A percentile compares a stretch with the other conserved stretches of the same genome.
phyloP scores from a whole-genome alignment of 2,329 filamentous ascomycete species.

The Alternaria arborescens region DNA sequence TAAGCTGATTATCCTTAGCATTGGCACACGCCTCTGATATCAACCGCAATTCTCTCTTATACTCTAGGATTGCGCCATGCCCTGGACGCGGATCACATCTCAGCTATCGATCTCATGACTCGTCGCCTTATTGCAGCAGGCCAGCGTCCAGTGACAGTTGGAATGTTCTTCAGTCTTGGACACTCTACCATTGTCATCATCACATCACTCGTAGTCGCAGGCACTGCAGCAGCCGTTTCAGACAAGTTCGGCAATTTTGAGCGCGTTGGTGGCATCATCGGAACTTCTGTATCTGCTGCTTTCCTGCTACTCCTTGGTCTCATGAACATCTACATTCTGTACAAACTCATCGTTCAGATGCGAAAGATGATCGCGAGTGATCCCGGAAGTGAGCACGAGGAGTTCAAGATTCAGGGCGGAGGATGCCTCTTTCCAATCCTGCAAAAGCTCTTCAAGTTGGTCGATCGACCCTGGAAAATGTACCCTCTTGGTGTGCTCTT shows the following conservation, averaged over 20 bases:
- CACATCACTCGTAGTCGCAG: conserved; percentile 90
- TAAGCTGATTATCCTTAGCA: conserved; percentile 30
- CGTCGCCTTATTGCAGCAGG: conserved; percentile 85
- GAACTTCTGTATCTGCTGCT: conserved; percentile 82
- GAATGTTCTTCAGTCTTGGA: conserved; percentile 92
- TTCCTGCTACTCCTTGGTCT: conserved; percentile 84
- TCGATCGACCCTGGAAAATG: conserved; percentile 89
- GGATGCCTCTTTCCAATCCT: conserved; percentile 78
- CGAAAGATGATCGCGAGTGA: conserved; percentile 64
- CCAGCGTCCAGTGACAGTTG: conserved; percentile 87
- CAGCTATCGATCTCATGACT: conserved; percentile 94
- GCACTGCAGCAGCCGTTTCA: conserved; percentile 83
- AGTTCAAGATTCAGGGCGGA: conserved; percentile 76
- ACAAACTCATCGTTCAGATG: conserved; percentile 76
- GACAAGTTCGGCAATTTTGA: conserved; percentile 82
- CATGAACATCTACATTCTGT: conserved; percentile 87
- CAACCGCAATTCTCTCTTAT: conserved; percentile 84
- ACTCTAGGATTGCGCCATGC: conserved; percentile 90
- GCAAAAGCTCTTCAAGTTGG: conserved; percentile 77
- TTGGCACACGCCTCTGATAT: conserved; percentile 68
- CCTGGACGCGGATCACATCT: conserved; percentile 95
- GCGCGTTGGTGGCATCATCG: conserved; percentile 84
- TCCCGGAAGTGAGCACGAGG: conserved; percentile 57
- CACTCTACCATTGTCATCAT: conserved; percentile 93
- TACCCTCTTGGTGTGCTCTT: conserved; percentile 86